Base-by-base conservation (phyloP, 768 basidiomycete species). In the Lactarius tabidus region DNA sequence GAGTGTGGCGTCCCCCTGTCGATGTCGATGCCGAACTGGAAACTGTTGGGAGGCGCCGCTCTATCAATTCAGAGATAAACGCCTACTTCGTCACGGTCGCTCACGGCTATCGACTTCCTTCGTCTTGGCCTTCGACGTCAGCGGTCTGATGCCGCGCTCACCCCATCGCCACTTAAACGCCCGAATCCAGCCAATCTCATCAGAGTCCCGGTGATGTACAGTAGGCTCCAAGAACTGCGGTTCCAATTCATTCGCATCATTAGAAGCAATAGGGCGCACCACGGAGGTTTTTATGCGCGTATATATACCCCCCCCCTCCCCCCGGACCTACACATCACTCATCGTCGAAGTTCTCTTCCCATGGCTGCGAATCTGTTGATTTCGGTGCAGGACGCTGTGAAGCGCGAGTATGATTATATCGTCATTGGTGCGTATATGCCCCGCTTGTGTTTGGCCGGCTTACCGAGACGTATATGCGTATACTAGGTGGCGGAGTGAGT, bases 361-460 rank as follows among this genome's bases (percentile, higher is more conserved):
- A 65, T 65, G 64, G 59, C 59, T 31, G 54, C 28, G 23, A 65
- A 26, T 31, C 29, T 65, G 2, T 57, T 62, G 56, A 62, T 33
- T 17, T 54, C 60, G 2, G 56, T 43, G 12, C 48, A 35, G 8
- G 60, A 66, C 35, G 59, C 8, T 5, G 45, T 52, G 23, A 51
- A 51, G 29, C 39, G 64, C 53, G 58, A 65, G 54, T 65, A 61
- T 53, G 64, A 60, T 41, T 65, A 60, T 20, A 36, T 65, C 6
- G 43, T 65, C 14, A 52, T 65, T 6, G 64, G 64, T 64, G 43
- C 48, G 63, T 20, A 52, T 29, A 33, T 23, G 3, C 23, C 38
- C 9, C 15, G 12, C 17, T 52, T 28, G 1, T n/a, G 7, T 35
- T 56, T 28, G 26, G 1, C 20, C 26, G 20, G 28, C 38, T 53